Percentiles rank a stretch among this genome's conserved stretches.
These are phyloP conservation scores for Lunasporangiospora selenospora DNA, from an alignment of 192 early-diverging fungal species.

Conservation along the genomic window DNA sequence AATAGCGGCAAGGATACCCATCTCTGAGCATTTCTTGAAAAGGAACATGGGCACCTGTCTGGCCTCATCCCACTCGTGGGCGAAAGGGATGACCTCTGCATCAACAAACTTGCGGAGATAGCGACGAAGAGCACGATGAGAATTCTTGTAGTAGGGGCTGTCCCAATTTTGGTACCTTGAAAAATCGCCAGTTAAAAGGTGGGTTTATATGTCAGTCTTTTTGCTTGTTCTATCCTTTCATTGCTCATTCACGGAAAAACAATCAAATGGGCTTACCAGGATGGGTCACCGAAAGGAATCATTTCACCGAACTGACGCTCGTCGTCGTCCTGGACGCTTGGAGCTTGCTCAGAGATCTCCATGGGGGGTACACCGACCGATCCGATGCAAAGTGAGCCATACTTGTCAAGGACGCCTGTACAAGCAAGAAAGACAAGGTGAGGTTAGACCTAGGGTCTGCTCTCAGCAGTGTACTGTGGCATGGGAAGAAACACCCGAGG, in stretches of 20 bases:
- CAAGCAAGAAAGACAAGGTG: too few relatives aligned
- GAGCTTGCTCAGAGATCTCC: constrained; percentile 13
- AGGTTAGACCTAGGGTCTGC: too few relatives aligned
- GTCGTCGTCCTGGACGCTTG: constrained; percentile 42
- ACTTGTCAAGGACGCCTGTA: constrained; percentile 66
- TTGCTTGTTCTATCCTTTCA: too few relatives aligned
- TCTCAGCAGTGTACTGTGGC: too few relatives aligned
- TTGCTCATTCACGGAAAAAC: not conserved
- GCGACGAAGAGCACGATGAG: constrained; percentile 69
- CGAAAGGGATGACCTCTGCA: constrained; percentile 77
- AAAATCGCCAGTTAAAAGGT: too few relatives aligned
- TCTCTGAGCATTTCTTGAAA: constrained; percentile 74
- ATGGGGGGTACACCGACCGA: constrained; percentile 57
- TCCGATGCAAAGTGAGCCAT: constrained; percentile 68
- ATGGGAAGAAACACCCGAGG: too few relatives aligned
- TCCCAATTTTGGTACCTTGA: constrained; percentile 59
- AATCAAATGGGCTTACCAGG: constrained; percentile 55
- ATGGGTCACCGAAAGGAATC: constrained; percentile 82
- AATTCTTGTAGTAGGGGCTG: constrained; percentile 83
- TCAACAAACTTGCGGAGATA: constrained; percentile 76
- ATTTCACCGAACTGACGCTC: constrained; percentile 74
- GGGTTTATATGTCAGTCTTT: too few relatives aligned
- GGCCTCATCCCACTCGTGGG: constrained; percentile 85
- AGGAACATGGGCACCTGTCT: constrained; percentile 75
- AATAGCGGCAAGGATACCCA: constrained; percentile 71